Conservation (phyloP, 805 yeast genomes). For the Yamadazyma laniorum region DNA sequence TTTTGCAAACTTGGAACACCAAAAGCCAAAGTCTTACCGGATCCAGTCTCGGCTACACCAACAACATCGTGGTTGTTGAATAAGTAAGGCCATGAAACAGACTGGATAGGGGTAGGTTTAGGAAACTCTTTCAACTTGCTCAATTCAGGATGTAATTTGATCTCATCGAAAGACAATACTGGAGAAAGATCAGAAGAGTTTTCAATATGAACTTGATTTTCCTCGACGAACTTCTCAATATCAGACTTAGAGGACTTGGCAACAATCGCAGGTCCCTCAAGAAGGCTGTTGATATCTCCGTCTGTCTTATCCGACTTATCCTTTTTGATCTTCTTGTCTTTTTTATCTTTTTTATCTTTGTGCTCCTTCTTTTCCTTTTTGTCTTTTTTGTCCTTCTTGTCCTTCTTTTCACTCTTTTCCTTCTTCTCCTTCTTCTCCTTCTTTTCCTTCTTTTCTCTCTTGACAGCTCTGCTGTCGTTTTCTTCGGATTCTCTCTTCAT, state of each 20-base stretch:
- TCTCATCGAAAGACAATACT: slow-evolving; percentile 60
- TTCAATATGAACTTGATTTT: slow-evolving; percentile 77
- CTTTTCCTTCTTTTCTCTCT: slow-evolving; percentile 10
- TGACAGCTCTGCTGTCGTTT: slow-evolving; percentile 18
- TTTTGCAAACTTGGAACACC: slow-evolving; percentile 94
- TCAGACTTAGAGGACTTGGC: slow-evolving; percentile 49
- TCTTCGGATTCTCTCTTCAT: slow-evolving; percentile 11
- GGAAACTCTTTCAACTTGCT: slow-evolving; percentile 69
- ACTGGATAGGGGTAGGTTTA: slow-evolving; percentile 93
- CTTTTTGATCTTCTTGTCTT: slow-evolving; percentile 8
- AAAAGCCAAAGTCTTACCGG: slow-evolving; percentile 96
- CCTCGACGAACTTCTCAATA: slow-evolving; percentile 58
- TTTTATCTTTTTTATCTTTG: slow-evolving; percentile 17
- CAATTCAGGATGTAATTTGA: slow-evolving; percentile 52
- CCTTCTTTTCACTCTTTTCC: slow-evolving; percentile 14
- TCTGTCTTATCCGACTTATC: neutral
- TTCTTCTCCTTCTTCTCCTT: slow-evolving; percentile 10
- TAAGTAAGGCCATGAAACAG: slow-evolving; percentile 91
- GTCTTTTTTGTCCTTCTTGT: slow-evolving; percentile 18
- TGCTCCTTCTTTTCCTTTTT: slow-evolving; percentile 14
- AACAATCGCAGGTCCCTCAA: no score
- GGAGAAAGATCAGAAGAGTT: slow-evolving; percentile 62
- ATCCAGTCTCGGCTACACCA: slow-evolving; percentile 98
- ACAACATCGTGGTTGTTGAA: slow-evolving; percentile 78
- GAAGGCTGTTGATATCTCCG: no score